phyloP scores from a whole-genome alignment of 306 rosid species.

The Corylus americana region DNA sequence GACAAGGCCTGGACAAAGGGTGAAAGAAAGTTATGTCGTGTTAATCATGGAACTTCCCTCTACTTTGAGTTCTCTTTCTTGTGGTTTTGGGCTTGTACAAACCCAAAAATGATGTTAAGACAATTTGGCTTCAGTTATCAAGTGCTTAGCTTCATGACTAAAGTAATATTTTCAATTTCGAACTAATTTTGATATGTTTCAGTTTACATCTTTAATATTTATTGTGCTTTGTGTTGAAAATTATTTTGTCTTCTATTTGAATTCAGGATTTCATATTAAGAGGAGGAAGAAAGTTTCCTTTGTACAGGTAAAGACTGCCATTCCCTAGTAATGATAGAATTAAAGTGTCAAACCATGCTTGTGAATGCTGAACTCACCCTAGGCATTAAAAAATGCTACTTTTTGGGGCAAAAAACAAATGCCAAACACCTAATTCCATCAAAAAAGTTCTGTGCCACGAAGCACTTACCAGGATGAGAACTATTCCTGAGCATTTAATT shows the following conservation, averaged over 20 bases:
- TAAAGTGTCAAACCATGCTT: background rate
- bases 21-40: background rate
- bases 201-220: background rate
- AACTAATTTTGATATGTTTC: conserved; percentile 3
- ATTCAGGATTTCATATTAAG: conserved; percentile 87
- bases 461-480: background rate
- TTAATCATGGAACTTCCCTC: background rate
- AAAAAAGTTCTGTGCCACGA: background rate
- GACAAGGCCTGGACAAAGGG: background rate
- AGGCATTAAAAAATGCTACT: background rate
- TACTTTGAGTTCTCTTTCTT: background rate
- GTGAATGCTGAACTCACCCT: background rate
- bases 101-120: background rate
- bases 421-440: background rate
- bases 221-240: background rate
- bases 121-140: background rate
- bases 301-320: conserved; percentile 62
- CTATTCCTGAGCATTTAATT: background rate
- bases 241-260: conserved; percentile 23
- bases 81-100: background rate
- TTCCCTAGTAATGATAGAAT: background rate
- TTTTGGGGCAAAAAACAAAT: background rate
- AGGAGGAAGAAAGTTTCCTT: conserved; percentile 75
- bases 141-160: background rate
- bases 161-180: background rate